Percentiles rank a stretch among this genome's conserved stretches.
Evolutionary conservation across 345 rosid genomes (phyloP).

Genomic region (Iberis pinnata): DNA sequence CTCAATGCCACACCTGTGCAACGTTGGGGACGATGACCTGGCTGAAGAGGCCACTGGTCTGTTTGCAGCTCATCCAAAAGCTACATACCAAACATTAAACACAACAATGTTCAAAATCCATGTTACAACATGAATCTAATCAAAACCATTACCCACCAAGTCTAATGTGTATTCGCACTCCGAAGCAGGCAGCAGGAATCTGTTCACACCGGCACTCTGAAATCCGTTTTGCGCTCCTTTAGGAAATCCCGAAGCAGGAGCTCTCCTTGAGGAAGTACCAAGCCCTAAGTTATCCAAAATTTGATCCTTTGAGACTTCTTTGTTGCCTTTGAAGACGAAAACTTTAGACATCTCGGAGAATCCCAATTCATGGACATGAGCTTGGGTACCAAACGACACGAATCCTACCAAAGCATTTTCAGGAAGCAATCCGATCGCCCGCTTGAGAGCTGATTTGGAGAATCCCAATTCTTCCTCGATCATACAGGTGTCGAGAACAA

Average conservation of each 20-base stretch:
- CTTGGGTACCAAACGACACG: constrained; percentile 75
- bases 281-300: constrained; percentile 78
- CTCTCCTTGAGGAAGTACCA: constrained; percentile 44
- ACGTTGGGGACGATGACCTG: constrained; percentile 60
- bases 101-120: neutral
- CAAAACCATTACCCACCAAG: constrained; percentile 39
- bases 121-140: neutral
- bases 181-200: constrained; percentile 75
- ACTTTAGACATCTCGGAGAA: constrained; percentile 75
- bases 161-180: constrained; percentile 71
- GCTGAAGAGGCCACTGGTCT: constrained; percentile 91
- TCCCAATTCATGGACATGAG: constrained; percentile 81
- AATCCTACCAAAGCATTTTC: constrained; percentile 82
- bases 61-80: constrained; percentile 93
- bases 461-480: constrained; percentile 72
- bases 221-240: constrained; percentile 48
- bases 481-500: constrained; percentile 74
- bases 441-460: constrained; percentile 60
- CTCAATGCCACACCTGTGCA: constrained; percentile 97
- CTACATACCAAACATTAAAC: no score
- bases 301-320: constrained; percentile 62
- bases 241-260: constrained; percentile 22
- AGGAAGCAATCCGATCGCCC: constrained; percentile 70
- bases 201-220: constrained; percentile 36
- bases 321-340: constrained; percentile 61